Evolutionary conservation across 2,329 filamentous ascomycete genomes (phyloP), one percentile per base, ranked within the genome.

Genomic region (Hypoxylon sp.): DNA sequence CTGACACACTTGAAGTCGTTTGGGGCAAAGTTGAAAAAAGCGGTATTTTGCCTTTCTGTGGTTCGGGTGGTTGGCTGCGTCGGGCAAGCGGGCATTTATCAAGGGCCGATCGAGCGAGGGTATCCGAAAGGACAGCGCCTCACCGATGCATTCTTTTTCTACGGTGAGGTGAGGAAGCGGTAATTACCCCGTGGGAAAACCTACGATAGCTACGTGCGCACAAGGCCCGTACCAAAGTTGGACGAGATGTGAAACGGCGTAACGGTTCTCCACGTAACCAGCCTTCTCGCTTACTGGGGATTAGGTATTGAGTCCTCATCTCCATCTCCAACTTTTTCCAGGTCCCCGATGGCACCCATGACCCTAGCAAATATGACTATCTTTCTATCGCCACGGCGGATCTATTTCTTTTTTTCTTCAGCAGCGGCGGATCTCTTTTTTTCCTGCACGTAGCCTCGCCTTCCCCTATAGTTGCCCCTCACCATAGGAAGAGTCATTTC

Each of bases 131-230:
- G 32, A 30, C 19, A 41, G 26, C n/a, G 24, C 26, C 28, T 56
- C 17, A 19, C 34, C 43, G 26, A 43, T 30, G 17, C 43, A 51
- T 17, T 32, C 46, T 24, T 10, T 5, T 8, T 28, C 30, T 32
- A 50, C 43, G 39, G 24, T n/a, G 26, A 47, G 47, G 51, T n/a
- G 26, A 51, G 47, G 51, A 39, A 37, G 50, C 55, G 26, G 54
- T 34, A 52, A 56, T 51, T 52, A 54, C 48, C 56, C 57, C 62
- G 49, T 61, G 53, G 62, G 55, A 55, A 59, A 64, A 34, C 8
- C 10, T 11, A 34, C 8, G n/a, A 39, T 6, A 3, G 10, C 41
- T 44, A 13, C 41, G 2, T 20, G 7, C 2, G 41, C 8, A 5
- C 41, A 13, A 46, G 8, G 22, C 22, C 41, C 10, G 41, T 46